phyloP scores from a whole-genome alignment of 1,139 yeast species.

The Taphrina sp. region DNA sequence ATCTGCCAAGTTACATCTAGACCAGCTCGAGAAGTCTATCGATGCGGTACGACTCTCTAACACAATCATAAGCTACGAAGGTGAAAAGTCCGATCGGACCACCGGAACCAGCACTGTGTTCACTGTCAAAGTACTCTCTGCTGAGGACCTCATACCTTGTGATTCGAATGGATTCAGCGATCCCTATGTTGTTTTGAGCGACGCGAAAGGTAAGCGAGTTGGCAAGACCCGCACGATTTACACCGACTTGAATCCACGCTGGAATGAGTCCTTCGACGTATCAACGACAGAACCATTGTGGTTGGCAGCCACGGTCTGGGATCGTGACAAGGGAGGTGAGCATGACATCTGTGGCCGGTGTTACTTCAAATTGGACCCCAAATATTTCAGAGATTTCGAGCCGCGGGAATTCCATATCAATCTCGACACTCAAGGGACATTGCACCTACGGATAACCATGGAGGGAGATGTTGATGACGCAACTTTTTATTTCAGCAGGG shows the following conservation, averaged over 20 bases:
- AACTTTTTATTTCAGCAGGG: conserved; percentile 72
- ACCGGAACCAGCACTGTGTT: conserved; percentile 49
- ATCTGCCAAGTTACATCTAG: conserved; percentile 58
- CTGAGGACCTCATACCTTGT: conserved; percentile 63
- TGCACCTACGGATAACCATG: conserved; percentile 64
- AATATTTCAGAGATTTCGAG: conserved; percentile 65
- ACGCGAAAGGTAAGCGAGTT: conserved; percentile 59
- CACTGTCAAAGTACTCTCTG: conserved; percentile 64
- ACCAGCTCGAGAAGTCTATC: conserved; percentile 59
- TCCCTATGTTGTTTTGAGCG: conserved; percentile 65
- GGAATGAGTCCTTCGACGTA: conserved; percentile 87
- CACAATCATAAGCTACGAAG: conserved; percentile 45
- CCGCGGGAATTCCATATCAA: conserved; percentile 58
- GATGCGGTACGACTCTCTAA: conserved; percentile 63
- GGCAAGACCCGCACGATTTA: conserved; percentile 70
- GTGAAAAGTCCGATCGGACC: conserved; percentile 39
- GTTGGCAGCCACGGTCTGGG: conserved; percentile 71
- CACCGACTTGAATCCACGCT: conserved; percentile 67
- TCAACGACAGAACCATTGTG: conserved; percentile 45
- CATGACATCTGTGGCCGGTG: conserved; percentile 73
- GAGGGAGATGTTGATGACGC: conserved; percentile 79
- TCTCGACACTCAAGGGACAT: conserved; percentile 66
- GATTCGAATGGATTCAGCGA: conserved; percentile 57
- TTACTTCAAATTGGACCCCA: conserved; percentile 61
- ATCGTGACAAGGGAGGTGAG: conserved; percentile 55